Base-by-base conservation (phyloP, 2,329 filamentous ascomycete species). In the Raffaelea arxii region DNA sequence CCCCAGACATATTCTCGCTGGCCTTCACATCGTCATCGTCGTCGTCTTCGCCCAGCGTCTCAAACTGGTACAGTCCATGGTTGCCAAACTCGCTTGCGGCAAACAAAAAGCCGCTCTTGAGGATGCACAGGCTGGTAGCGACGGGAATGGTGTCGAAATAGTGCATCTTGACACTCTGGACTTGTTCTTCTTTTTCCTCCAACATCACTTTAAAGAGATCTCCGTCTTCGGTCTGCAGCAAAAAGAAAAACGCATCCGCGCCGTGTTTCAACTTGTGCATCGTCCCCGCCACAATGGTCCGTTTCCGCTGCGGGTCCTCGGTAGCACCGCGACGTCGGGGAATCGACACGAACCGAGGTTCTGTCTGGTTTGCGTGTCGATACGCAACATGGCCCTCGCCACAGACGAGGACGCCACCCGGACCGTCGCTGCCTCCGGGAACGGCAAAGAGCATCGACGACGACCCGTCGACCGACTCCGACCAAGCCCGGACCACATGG, bases 131-230 rank as follows among this genome's bases (percentile, higher is more conserved):
- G 59, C 79, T 94, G 0, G 86, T 82, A 1, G 90, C 88, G 32
- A 94, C 74, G 0, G 94, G 91, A 4, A 96, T 84, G 0, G 92
- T 98, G 58, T 98, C 92, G 57, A 97, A 98, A 64, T 97, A 98
- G 62, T 96, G 96, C 66, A 99, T 86, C 63, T 88, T 92, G 48
- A 98, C 69, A 48, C 82, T 76, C 56, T 77, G 78, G 2, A 97
- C 90, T 59, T 92, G 86, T 24, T 85, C 84, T 1, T 90, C 83
- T 9, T 81, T 75, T 81, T 96, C 91, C 53, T 96, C 89, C 49
- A 98, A 81, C 1, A 84, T 96, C 43, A 97, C 77, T 63, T 97
- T 97, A 75, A 98, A 97, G 6, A 98, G 72, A 63, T 98, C 94
- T n/a, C 92, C 92, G 62, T 98, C 94, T 48, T 98, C 92, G 1